phyloP scores from a whole-genome alignment of 208 protist species.

The Vickermania ingenoplastis region DNA sequence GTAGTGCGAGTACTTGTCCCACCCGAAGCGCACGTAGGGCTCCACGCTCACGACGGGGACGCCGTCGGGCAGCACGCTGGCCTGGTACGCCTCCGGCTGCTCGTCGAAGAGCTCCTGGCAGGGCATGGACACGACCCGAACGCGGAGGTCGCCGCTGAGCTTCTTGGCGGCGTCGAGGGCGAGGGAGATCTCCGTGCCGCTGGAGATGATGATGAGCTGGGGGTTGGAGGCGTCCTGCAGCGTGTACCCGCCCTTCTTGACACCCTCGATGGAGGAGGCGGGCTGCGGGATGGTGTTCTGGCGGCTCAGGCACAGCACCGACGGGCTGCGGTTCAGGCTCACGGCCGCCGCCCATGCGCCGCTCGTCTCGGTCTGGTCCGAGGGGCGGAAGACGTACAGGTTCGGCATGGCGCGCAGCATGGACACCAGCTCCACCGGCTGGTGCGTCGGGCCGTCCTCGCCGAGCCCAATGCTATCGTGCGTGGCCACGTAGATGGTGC shows the following conservation, averaged over 20 bases:
- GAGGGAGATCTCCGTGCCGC: constrained; percentile 95
- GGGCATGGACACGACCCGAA: constrained; percentile 97
- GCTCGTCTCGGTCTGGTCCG: constrained; percentile 95
- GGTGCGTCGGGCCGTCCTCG: constrained; percentile 99
- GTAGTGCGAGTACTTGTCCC: constrained; percentile 92
- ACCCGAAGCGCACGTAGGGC: constrained; percentile 86
- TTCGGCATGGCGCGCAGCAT: constrained; percentile 94
- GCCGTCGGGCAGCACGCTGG: constrained; percentile 75
- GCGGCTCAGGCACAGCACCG: constrained; percentile 91
- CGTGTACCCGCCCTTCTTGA: constrained; percentile 71
- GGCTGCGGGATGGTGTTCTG: constrained; percentile 91
- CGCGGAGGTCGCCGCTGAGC: constrained; percentile 43
- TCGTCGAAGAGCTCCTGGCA: constrained; percentile 95
- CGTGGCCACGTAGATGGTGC: constrained; percentile 96
- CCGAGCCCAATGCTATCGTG: constrained; percentile 99
- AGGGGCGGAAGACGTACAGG: constrained; percentile 91
- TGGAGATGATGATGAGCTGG: constrained; percentile 92
- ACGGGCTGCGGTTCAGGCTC: constrained; percentile 61
- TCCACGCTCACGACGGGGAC: constrained; percentile 92
- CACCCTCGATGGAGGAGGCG: constrained; percentile 76
- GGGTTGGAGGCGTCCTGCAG: constrained; percentile 37
- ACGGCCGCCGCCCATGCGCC: constrained; percentile 92
- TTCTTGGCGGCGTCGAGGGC: constrained; percentile 85
- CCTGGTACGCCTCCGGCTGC: constrained; percentile 89
- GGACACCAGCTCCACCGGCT: constrained; percentile 93